Percentiles rank a stretch among this genome's conserved stretches.
phyloP scores from a whole-genome alignment of 768 basidiomycete species.

The Mycena vitilis region DNA sequence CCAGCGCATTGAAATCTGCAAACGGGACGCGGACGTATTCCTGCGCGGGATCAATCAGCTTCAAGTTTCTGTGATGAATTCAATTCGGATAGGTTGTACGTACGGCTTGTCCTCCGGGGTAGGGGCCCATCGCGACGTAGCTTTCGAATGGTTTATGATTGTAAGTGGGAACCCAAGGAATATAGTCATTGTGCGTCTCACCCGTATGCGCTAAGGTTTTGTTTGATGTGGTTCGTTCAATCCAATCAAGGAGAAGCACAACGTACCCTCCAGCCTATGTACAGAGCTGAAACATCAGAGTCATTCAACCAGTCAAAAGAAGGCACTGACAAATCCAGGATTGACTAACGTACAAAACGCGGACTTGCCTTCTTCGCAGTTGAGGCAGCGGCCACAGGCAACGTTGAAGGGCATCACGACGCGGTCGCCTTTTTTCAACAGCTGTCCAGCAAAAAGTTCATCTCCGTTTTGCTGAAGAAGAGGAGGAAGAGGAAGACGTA shows the following conservation, averaged over 20 bases:
- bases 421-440: conserved; percentile 66
- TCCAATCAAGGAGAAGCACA: too few relatives aligned
- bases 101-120: conserved; percentile 65
- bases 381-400: conserved; percentile 66
- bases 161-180: not conserved
- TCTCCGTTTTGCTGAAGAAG: too few relatives aligned
- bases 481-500: too few relatives aligned
- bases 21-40: conserved; percentile 69
- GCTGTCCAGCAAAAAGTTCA: too few relatives aligned
- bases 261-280: conserved; percentile 61
- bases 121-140: conserved; percentile 69
- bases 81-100: conserved; percentile 16
- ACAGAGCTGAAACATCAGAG: too few relatives aligned
- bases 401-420: conserved; percentile 75
- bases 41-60: conserved; percentile 37
- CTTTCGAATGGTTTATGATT: conserved; percentile 39
- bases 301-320: too few relatives aligned
- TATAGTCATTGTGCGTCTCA: conserved; percentile 34
- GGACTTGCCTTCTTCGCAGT: conserved; percentile 60
- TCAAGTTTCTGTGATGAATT: not conserved
- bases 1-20: conserved; percentile 67
- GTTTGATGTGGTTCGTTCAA: not conserved
- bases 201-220: conserved; percentile 56
- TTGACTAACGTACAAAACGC: conserved; percentile 60
- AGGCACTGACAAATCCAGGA: too few relatives aligned